phyloP scores from a whole-genome alignment of 2,329 filamentous ascomycete species.

The Didymella sp. region DNA sequence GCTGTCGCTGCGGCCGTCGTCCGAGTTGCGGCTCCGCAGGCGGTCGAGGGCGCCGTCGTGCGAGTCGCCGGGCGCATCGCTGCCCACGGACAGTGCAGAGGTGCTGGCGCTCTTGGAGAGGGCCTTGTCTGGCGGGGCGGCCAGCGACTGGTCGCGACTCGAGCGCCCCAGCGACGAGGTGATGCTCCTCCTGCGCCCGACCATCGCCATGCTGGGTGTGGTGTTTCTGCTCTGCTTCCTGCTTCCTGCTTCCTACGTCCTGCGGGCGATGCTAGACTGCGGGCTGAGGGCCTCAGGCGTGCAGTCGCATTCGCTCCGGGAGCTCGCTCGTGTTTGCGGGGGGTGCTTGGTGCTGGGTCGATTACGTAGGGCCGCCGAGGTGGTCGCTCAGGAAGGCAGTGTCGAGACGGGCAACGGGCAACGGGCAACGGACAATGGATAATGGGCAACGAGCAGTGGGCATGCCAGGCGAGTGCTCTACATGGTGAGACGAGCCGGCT shows the following conservation, averaged over 20 bases:
- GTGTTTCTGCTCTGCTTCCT: too few relatives aligned
- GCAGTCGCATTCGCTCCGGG: neutral
- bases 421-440: neutral
- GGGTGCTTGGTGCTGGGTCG: slow-evolving; percentile 5
- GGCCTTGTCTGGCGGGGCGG: slow-evolving; percentile 29
- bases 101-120: slow-evolving; percentile 37
- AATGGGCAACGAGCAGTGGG: too few relatives aligned
- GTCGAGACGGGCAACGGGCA: too few relatives aligned
- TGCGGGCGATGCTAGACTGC: neutral
- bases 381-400: too few relatives aligned
- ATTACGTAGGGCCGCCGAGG: slow-evolving; percentile 8
- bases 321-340: neutral
- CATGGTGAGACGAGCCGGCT: neutral
- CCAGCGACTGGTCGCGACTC: slow-evolving; percentile 35
- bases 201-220: slow-evolving; percentile 29
- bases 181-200: slow-evolving; percentile 34
- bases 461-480: neutral
- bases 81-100: slow-evolving; percentile 43
- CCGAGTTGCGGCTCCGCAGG: slow-evolving; percentile 51
- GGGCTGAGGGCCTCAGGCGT: neutral
- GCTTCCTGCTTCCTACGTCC: too few relatives aligned
- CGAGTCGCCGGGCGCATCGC: slow-evolving; percentile 37
- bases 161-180: slow-evolving; percentile 26
- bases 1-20: slow-evolving; percentile 51
- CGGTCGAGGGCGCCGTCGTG: slow-evolving; percentile 52